A percentile compares a stretch with the other conserved stretches of the same genome.
Conservation (phyloP, 177 flowering plant genomes). For the Vitis hybrid region DNA sequence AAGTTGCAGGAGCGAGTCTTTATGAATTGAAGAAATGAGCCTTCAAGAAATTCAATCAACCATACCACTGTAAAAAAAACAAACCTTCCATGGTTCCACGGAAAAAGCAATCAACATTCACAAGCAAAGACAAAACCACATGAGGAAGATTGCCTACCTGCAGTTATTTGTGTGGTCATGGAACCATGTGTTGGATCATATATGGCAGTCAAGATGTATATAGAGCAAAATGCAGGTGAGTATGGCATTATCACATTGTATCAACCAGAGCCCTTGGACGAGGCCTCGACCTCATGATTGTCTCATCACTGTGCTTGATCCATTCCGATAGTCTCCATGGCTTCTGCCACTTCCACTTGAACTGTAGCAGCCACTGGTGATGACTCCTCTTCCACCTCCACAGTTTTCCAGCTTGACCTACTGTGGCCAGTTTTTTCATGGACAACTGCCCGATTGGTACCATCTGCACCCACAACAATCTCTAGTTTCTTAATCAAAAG, state of each 20-base stretch:
- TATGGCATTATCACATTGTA: slow-evolving; percentile 26
- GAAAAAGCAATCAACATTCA: too few species aligned
- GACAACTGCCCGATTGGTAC: slow-evolving; percentile 75
- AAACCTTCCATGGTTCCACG: too few species aligned
- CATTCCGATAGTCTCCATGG: slow-evolving; percentile 98
- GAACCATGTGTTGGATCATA: too few species aligned
- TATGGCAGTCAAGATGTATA: too few species aligned
- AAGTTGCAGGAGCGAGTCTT: too few species aligned
- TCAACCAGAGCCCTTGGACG: slow-evolving; percentile 61
- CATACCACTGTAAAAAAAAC: too few species aligned
- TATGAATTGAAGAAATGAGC: too few species aligned
- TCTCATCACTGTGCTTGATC: slow-evolving; percentile 95
- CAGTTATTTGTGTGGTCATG: too few species aligned
- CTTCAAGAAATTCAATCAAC: too few species aligned
- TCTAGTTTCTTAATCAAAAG: slow-evolving; percentile 11
- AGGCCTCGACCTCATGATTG: slow-evolving; percentile 69
- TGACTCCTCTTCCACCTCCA: slow-evolving; percentile 99
- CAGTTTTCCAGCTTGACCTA: slow-evolving; percentile 80
- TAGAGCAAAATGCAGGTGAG: too few species aligned
- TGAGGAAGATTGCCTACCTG: too few species aligned
- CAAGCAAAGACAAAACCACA: too few species aligned
- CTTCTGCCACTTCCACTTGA: slow-evolving; percentile 99
- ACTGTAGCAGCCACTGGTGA: slow-evolving; percentile 94
- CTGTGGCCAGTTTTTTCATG: slow-evolving; percentile 65
- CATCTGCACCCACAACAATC: slow-evolving; percentile 56